A percentile compares a stretch with the other conserved stretches of the same genome.
Conservation (phyloP, 208 protist genomes). For the Zelonia costaricensis region DNA sequence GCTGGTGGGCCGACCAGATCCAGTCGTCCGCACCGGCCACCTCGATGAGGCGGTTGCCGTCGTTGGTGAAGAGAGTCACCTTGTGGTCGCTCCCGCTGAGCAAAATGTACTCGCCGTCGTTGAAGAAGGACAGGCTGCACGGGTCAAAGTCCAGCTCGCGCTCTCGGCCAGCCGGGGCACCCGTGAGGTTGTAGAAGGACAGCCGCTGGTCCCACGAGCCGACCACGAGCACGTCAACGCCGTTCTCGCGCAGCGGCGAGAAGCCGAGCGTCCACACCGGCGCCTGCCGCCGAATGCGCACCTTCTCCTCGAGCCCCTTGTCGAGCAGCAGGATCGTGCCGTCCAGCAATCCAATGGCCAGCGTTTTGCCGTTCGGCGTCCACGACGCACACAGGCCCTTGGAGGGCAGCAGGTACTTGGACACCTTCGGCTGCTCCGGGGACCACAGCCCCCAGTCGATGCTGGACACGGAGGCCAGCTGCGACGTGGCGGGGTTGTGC, state of each 20-base stretch:
- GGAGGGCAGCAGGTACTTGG: slow-evolving; percentile 84
- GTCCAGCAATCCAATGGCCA: slow-evolving; percentile 93
- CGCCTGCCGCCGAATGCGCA: slow-evolving; percentile 69
- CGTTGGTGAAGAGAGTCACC: slow-evolving; percentile 88
- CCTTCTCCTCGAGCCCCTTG: slow-evolving; percentile 52
- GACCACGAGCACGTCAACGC: slow-evolving; percentile 91
- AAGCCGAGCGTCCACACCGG: slow-evolving; percentile 95
- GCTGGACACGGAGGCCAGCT: slow-evolving; percentile 90
- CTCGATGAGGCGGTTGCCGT: slow-evolving; percentile 85
- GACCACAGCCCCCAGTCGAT: slow-evolving; percentile 97
- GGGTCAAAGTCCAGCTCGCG: slow-evolving; percentile 93
- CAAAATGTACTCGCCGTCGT: slow-evolving; percentile 93
- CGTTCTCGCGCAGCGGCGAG: slow-evolving; percentile 88
- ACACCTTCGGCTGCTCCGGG: slow-evolving; percentile 88
- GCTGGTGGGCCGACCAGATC: slow-evolving; percentile 81
- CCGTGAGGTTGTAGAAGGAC: slow-evolving; percentile 95
- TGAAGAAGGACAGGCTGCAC: slow-evolving; percentile 91
- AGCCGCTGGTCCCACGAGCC: slow-evolving; percentile 96
- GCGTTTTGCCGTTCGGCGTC: slow-evolving; percentile 93
- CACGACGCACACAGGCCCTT: slow-evolving; percentile 92
- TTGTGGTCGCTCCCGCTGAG: slow-evolving; percentile 93
- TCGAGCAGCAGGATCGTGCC: slow-evolving; percentile 64
- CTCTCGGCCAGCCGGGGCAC: slow-evolving; percentile 67
- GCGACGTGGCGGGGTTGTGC: slow-evolving; percentile 89
- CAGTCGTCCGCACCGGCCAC: slow-evolving; percentile 80